phyloP scores from a whole-genome alignment of 1,284 basidiomycete genomes.

The Xerocomus amazonicus region DNA sequence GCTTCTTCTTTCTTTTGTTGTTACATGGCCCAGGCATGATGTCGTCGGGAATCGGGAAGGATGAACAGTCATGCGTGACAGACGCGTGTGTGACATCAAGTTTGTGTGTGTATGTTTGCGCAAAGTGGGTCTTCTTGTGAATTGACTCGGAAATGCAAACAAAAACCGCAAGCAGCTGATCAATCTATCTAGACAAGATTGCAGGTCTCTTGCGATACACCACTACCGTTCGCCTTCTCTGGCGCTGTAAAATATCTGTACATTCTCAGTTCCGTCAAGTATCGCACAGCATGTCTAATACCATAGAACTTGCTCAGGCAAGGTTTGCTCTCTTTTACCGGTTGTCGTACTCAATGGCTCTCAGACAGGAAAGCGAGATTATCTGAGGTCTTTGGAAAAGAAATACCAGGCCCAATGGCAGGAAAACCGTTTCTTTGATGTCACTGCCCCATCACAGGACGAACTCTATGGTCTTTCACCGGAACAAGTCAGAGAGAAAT shows the following conservation, averaged over 20 bases:
- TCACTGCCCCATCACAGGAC: slow-evolving; percentile 72
- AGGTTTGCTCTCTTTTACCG: slow-evolving; percentile 6
- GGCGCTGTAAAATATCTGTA: slow-evolving; percentile 34
- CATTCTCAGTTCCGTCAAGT: slow-evolving; percentile 17
- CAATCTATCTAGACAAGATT: slow-evolving; percentile 28
- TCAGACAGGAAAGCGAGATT: slow-evolving; percentile 91
- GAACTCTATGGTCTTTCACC: slow-evolving; percentile 62
- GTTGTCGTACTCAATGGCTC: slow-evolving; percentile 8
- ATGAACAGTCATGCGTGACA: slow-evolving; percentile 30
- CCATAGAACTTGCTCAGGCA: slow-evolving; percentile 55
- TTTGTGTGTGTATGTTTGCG: slow-evolving; percentile 22
- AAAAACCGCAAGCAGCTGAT: slow-evolving; percentile 17
- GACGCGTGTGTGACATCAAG: slow-evolving; percentile 29
- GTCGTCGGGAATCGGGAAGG: not conserved
- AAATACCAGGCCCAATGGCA: slow-evolving; percentile 84
- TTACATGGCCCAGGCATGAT: slow-evolving; percentile 49
- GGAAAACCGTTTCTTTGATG: slow-evolving; percentile 73
- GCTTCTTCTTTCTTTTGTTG: slow-evolving; percentile 40
- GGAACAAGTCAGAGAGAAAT: slow-evolving; percentile 64
- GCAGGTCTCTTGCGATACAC: slow-evolving; percentile 22
- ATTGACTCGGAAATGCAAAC: slow-evolving; percentile 8
- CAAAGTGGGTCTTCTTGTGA: not conserved
- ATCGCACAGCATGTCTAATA: slow-evolving; percentile 43
- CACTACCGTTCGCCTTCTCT: slow-evolving; percentile 23
- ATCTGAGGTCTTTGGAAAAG: slow-evolving; percentile 79